Evolutionary conservation across 805 yeast genomes (phyloP), one percentile per base, ranked within the genome.

Genomic region (Hanseniaspora guilliermondii): DNA sequence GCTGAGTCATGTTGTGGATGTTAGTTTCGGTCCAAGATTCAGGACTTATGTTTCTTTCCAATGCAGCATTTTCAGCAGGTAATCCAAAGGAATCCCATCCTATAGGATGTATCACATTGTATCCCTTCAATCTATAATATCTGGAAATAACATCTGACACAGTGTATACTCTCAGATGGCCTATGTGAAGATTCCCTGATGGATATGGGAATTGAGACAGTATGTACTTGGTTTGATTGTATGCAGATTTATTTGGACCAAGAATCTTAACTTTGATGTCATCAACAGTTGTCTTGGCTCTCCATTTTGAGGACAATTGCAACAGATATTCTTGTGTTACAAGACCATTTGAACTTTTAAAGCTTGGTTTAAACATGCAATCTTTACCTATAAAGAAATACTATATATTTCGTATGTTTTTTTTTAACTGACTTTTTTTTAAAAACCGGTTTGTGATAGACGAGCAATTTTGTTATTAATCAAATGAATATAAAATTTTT

Each of bases 71-170:
- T 65, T 93, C 98, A 0, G 98, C 98, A 0, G 98, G 98, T 27
- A 93, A 72, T 0, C 98, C 98, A 73, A 93, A 93, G 0, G 97
- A 95, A 72, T 93, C 98, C 97, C 97, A 93, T 0, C 98, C 98
- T 95, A 93, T 89, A 0, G 97, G 97, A 64, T 93, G 96, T 2
- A 91, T 73, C 14, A 91, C 96, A 38, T 80, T 70, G 60, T 74
- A 76, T 1, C 96, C 96, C 49, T 76, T 77, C 68, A 86, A 75
- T 58, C 93, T 73, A 59, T 86, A 77, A 66, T 77, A 91, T 59
- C 97, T 72, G 1, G 95, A 76, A 39, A 93, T 64, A 2, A 81
- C 83, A 66, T 93, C 98, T 60, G 89, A 80, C 32, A 93, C 87
- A 0, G 96, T 85, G 67, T 86, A 93, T 0, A 93, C 98, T 53